Base-by-base conservation (phyloP, 805 yeast species). In the Kazachstania martiniae region DNA sequence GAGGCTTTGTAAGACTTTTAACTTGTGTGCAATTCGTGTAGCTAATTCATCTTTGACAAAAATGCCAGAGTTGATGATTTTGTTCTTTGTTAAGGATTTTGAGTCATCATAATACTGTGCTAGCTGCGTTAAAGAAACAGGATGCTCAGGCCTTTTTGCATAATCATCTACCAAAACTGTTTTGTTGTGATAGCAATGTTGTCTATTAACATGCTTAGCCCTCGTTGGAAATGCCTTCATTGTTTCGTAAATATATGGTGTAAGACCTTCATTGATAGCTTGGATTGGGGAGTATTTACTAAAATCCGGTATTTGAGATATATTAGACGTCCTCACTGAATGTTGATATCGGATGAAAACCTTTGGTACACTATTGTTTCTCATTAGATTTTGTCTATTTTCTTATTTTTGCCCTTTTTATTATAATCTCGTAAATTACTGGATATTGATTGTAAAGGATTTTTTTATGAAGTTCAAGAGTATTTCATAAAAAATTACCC, bases 11-110 rank as follows among this genome's bases (percentile, higher is more conserved):
- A 89, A 62, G 36, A 83, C 87, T 42, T 77, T 60, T 19, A 89
- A 68, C 32, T 91, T 71, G 56, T 82, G 70, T 4, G 95, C 87
- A 41, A 89, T 66, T 44, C 98, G 63, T 14, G 82, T 75, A 5
- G 95, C 86, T 18, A 91, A 60, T 51, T 89, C 97, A 25, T 79
- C 65, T 29, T 93, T 64, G 1, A 86, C 95, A 52, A 89, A 91
- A 49, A 81, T 84, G 13, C 95, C 97, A 40, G 91, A 77, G 26
- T 77, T 65, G 8, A 89, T 61, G 31, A 89, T 66, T 58, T 87
- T 86, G 23, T 77, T 83, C 42, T 72, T 73, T 10, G 85, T 81
- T 32, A 89, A 56, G 22, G 70, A 70, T n/a, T 46, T 40, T 2
- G 59, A 53, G 36, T 55, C 56, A 44, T 78, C 77, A 29, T 95